Percentiles rank a stretch among this genome's conserved stretches.
Evolutionary conservation across 768 basidiomycete species (phyloP).

Genomic region (Daedaleopsis sinensis): DNA sequence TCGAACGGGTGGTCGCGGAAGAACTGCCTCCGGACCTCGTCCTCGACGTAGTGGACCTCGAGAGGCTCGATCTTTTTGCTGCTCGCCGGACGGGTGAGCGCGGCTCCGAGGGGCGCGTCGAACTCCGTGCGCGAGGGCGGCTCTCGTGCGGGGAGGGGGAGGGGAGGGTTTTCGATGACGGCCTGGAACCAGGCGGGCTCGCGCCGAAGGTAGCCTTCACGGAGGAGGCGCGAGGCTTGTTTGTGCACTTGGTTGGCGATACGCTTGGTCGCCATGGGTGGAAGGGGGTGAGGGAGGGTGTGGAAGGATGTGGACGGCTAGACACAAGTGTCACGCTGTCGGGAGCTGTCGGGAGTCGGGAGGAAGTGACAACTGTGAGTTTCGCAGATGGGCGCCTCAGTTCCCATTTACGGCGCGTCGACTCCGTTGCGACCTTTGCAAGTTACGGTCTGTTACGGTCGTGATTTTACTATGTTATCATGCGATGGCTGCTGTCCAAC

Average conservation of each 20-base stretch:
- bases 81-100: slow-evolving; percentile 8
- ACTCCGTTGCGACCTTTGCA: too few species aligned
- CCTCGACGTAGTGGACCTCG: slow-evolving; percentile 79
- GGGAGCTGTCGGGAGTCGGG: too few species aligned
- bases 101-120: slow-evolving; percentile 41
- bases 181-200: slow-evolving; percentile 86
- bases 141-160: slow-evolving; percentile 78
- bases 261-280: slow-evolving; percentile 48
- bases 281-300: background rate
- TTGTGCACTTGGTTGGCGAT: slow-evolving; percentile 89
- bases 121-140: slow-evolving; percentile 59
- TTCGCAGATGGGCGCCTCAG: background rate
- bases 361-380: background rate
- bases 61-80: slow-evolving; percentile 41
- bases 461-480: too few species aligned
- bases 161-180: slow-evolving; percentile 86
- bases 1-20: slow-evolving; percentile 97
- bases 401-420: background rate
- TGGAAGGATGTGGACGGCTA: background rate
- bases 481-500: background rate
- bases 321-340: background rate
- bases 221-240: slow-evolving; percentile 80
- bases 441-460: too few species aligned
- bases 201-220: slow-evolving; percentile 58
- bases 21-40: slow-evolving; percentile 86